Evolutionary conservation across 257 asterid genomes (phyloP).

Genomic region (Solanum dulcamara): DNA sequence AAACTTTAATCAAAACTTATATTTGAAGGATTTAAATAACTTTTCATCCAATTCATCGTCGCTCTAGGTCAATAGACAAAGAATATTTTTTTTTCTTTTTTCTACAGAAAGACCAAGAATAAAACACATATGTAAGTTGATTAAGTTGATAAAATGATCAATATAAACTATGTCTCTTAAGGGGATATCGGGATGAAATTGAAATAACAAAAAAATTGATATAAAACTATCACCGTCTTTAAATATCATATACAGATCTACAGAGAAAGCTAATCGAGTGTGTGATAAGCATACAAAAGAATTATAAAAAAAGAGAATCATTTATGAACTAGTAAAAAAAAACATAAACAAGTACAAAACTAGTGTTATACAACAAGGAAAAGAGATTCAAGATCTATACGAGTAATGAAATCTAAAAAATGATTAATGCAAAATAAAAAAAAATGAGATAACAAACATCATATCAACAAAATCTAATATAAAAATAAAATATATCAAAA

Average conservation of each 20-base stretch:
- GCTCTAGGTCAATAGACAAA: neutral
- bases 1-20: neutral
- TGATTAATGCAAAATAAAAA: neutral
- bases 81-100: neutral
- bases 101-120: neutral
- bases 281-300: neutral
- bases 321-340: neutral
- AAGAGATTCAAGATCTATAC: neutral
- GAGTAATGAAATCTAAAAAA: neutral
- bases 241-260: neutral
- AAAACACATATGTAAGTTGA: neutral
- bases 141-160: neutral
- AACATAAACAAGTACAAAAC: neutral
- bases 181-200: neutral
- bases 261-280: neutral
- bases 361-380: neutral
- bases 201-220: neutral
- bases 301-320: rapidly evolving
- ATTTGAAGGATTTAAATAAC: neutral
- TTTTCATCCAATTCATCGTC: neutral
- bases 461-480: neutral
- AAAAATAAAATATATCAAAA: neutral
- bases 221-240: neutral
- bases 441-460: neutral
- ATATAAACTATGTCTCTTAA: neutral